Evolutionary conservation across 192 early-diverging fungal species (phyloP), one percentile per base, ranked within the genome.

Genomic region (Lobulomyces angularis): DNA sequence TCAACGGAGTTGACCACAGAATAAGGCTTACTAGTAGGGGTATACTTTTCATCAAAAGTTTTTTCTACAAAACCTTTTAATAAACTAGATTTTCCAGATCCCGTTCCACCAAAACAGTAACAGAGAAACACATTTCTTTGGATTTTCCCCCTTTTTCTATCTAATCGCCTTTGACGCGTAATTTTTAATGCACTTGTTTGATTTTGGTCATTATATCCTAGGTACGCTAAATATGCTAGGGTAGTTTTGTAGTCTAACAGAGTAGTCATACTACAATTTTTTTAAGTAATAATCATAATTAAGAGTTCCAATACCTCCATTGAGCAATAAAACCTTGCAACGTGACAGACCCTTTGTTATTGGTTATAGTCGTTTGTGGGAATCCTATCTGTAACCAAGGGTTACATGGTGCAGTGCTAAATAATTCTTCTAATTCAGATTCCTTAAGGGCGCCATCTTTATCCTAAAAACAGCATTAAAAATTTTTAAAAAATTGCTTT

Each of bases 291-390:
- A 38, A 19, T 30, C 5, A 25, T 43, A 11, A 46, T 31, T 7
- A 8, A 26, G 7, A 34, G 7, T n/a, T n/a, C 27, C 29, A 35
- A 18, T 54, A 86, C 84, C 84, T 91, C 95, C 95, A 99, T 53
- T 95, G 92, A n/a, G 90, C 92, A 20, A 99, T 60, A 67, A 90
- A 99, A 12, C 92, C 90, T 56, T 93, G 90, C 37, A 96, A 63
- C 2, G 95, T 92, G 6, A 99, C 83, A 8, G 79, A 77, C 11
- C 88, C 89, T 29, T 85, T 84, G 19, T 87, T 56, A 8, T 25
- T 86, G 27, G 88, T 90, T 9, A 91, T 81, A 1, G 88, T 90
- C 2, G 88, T 86, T 42, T 89, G 78, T 8, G 88, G 84, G 44
- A 93, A 91, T 25, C 69, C 81, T 14, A 78, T 79, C 37, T 76